These are phyloP conservation scores for Mycena maculata DNA, from an alignment of 768 basidiomycete species.

Conservation along the genomic window DNA sequence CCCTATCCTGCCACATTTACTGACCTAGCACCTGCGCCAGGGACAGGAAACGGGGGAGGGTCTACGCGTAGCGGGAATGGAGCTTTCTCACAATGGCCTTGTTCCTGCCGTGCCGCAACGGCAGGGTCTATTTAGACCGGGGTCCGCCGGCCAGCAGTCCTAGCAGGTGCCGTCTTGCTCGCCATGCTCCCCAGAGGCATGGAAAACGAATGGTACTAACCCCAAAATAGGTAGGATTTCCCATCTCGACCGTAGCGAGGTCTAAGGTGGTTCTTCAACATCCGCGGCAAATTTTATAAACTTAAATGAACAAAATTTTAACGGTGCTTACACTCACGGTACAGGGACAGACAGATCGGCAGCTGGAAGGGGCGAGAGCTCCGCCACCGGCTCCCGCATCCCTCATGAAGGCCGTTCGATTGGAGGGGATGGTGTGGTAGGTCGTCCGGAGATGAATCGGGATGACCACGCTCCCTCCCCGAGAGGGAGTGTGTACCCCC, in stretches of 20 bases:
- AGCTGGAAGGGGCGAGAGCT: too few species aligned
- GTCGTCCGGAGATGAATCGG: conserved; percentile 10
- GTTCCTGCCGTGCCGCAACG: conserved; percentile 9
- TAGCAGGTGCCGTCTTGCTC: conserved; percentile 2
- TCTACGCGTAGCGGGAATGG: background rate
- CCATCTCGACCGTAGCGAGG: background rate
- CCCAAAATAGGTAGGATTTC: conserved; percentile 10
- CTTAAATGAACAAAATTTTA: too few species aligned
- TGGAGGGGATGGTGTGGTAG: conserved; percentile 8
- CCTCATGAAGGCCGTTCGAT: background rate
- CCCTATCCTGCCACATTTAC: conserved; percentile 29
- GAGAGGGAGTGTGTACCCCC: background rate
- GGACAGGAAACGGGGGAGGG: conserved; percentile 30
- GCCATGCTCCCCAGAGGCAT: background rate
- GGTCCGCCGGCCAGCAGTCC: conserved; percentile 30
- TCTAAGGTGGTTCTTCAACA: background rate
- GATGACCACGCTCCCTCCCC: background rate
- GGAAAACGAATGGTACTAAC: background rate
- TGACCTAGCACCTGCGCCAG: background rate
- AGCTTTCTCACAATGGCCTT: background rate
- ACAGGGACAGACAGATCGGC: too few species aligned
- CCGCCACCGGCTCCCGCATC: too few species aligned
- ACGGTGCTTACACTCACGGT: too few species aligned
- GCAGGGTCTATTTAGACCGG: conserved; percentile 21
- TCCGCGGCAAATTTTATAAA: background rate